Evolutionary conservation across 2,329 filamentous ascomycete species (phyloP), one percentile per base, ranked within the genome.

Genomic region (Whalleya microplaca): DNA sequence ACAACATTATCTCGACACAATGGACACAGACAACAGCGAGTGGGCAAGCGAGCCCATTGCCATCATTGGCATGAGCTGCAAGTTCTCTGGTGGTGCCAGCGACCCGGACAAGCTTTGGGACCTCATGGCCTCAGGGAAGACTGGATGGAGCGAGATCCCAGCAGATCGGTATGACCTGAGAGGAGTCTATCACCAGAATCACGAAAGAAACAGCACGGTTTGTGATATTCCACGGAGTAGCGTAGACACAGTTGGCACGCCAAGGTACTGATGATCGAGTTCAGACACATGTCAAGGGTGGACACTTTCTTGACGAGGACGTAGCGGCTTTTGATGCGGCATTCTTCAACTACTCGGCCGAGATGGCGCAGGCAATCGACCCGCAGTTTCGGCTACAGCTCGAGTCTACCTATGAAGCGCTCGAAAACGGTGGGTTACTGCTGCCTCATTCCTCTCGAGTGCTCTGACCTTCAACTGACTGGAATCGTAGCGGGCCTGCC

Each of bases 341-440:
- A 0, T 76, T 76, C 55, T 77, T 77, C 58, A 66, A 62, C 1
- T 67, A 73, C n/a, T 63, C 66, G 1, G 53, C 68, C 0, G 66
- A 66, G 1, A 68, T 67, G 9, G 63, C 69, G 8, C 21, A 65
- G 61, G 51, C 66, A 2, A 68, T 76, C 61, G 75, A 77, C 49
- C 75, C 75, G 0, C 64, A 71, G 56, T 69, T 71, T 20, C 61
- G 73, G 4, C 58, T 67, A 45, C 62, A 64, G 10, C 59, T 75
- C 0, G 73, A 75, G 42, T 49, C 62, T 1, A 55, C 64, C 0
- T 76, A 71, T n/a, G 65, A 66, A 14, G 67, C 71, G 0, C 55
- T 72, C 0, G 72, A 76, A 48, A 69, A 67, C 41, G 70, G 68
- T 71, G 37, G 45, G 62, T 55, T 40, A 12, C 5, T 18, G 8